Evolutionary conservation across 2,329 filamentous ascomycete species (phyloP).

Genomic region (Colletotrichum agaves): DNA sequence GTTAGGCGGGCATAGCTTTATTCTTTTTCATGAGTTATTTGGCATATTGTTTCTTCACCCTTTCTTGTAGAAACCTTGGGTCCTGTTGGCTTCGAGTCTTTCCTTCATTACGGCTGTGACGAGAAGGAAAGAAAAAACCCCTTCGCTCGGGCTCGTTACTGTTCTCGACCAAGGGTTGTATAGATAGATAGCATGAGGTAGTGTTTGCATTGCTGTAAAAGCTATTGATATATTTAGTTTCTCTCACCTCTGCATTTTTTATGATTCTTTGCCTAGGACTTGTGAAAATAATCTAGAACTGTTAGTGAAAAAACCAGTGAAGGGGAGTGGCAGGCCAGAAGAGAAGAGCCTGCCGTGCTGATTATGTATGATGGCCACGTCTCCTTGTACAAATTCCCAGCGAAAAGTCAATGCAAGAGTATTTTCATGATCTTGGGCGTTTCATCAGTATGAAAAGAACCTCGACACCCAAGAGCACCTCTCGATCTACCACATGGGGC

Average conservation of each 20-base stretch:
- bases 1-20: not conserved
- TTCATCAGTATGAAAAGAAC: too few species aligned
- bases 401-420: too few species aligned
- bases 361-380: not conserved
- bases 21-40: not conserved
- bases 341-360: not conserved
- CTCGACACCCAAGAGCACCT: too few species aligned
- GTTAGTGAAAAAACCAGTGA: too few species aligned
- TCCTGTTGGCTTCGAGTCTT: slow-evolving; percentile 1
- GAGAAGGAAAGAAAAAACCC: not conserved
- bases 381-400: too few species aligned
- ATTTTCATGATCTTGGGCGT: too few species aligned
- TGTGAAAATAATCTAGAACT: too few species aligned
- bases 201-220: slow-evolving; percentile 35
- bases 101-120: slow-evolving; percentile 15
- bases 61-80: slow-evolving; percentile 19
- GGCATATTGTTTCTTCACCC: not conserved
- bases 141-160: too few species aligned
- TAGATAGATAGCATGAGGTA: slow-evolving; percentile 35
- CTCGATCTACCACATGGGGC: too few species aligned
- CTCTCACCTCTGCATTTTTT: not conserved
- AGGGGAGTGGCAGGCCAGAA: not conserved
- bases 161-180: not conserved
- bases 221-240: slow-evolving; percentile 25
- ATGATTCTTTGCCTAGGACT: not conserved